A percentile compares a stretch with the other conserved stretches of the same genome.
phyloP scores from a whole-genome alignment of 805 yeast genomes.

The Hanseniaspora thailandica region DNA sequence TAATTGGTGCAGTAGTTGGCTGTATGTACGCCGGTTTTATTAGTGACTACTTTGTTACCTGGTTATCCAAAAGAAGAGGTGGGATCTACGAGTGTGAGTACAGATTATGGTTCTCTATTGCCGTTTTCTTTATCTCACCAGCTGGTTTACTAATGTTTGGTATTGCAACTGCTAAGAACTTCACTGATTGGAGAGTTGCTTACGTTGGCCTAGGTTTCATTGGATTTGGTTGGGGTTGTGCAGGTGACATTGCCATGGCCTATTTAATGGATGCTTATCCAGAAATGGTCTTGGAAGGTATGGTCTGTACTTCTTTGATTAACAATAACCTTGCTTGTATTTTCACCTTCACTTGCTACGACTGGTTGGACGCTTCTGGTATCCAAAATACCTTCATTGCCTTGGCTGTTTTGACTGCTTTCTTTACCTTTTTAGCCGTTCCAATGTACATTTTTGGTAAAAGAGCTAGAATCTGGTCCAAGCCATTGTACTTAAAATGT shows the following conservation, averaged over 20 bases:
- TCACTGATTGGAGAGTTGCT: constrained; percentile 40
- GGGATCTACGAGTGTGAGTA: constrained; percentile 58
- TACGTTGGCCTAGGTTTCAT: constrained; percentile 53
- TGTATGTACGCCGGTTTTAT: constrained; percentile 52
- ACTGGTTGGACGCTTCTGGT: constrained; percentile 48
- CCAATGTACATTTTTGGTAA: constrained; percentile 56
- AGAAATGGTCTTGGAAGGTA: constrained; percentile 56
- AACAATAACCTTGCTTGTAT: constrained; percentile 55
- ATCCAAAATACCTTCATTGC: constrained; percentile 49
- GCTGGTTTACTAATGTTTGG: constrained; percentile 55
- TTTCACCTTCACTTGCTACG: constrained; percentile 54
- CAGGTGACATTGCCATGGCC: constrained; percentile 59
- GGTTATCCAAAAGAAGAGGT: constrained; percentile 48
- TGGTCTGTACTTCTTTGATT: constrained; percentile 56
- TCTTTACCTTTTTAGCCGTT: constrained; percentile 43
- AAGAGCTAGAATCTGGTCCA: constrained; percentile 46
- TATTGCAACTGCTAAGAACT: constrained; percentile 46
- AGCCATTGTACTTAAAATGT: constrained; percentile 40
- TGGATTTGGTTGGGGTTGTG: constrained; percentile 59
- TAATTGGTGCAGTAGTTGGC: constrained; percentile 55
- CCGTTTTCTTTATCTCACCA: constrained; percentile 49
- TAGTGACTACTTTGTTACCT: constrained; percentile 48
- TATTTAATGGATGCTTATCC: constrained; percentile 60
- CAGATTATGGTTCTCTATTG: constrained; percentile 45
- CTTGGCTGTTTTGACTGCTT: constrained; percentile 47